Base-by-base conservation (phyloP, 225 moss, liverwort and hornwort genomes). In the Climacium dendroides region DNA sequence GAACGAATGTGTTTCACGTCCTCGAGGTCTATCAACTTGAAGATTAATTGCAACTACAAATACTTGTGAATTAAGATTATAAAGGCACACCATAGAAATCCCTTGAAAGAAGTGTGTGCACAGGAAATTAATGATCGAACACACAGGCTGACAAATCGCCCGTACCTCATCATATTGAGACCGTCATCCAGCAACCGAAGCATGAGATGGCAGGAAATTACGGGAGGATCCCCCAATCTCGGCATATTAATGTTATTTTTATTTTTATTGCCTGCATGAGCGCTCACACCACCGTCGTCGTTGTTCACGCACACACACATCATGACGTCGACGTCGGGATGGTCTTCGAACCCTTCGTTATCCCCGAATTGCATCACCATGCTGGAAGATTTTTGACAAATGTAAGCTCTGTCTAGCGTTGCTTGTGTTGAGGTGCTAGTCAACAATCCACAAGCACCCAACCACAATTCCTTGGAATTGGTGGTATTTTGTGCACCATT, bases 111-210 rank as follows among this genome's bases (percentile, higher is more conserved):
- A 32, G 57, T 65, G 66, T 24, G 30, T 15, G 24, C 76, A 15
- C n/a, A n/a, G 54, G 54, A 54, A 74, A 50, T 20, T 20, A 13
- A 50, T 34, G 7, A 52, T 7, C 77, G n/a, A n/a, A 54, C 64
- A 34, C 15, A 16, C 54, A 24, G 54, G 15, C 54, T n/a, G n/a
- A 77, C 25, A 6, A 77, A 37, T 26, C 78, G 18, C 39, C 37
- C 37, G 3, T 26, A 92, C 92, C 88, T 92, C 47, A 85, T 32
- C 91, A 93, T 89, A 37, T 58, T 90, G 84, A 93, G 57, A 50
- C 82, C 90, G 41, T 91, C 92, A 60, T 92, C 93, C 37, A 93
- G 78, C 50, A 92, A 85, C 74, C 74, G 85, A 64, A 93, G 70
- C 19, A 93, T 59, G 60, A 92, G 84, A 55, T 91, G 37, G 82